Conservation (phyloP, 345 rosid species). For the Rubroshorea leprosula region DNA sequence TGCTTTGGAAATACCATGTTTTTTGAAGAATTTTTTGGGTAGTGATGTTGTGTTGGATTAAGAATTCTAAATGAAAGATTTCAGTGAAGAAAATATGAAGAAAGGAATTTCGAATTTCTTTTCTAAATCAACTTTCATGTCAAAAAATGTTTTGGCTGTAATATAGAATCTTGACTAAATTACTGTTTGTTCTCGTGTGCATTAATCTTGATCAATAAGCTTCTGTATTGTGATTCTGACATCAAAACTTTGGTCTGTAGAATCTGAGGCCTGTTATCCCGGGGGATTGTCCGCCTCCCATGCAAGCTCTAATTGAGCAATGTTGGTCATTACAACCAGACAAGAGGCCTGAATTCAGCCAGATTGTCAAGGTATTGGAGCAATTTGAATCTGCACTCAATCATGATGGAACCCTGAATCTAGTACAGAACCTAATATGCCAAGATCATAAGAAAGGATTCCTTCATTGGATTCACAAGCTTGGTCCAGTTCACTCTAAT, state of each 20-base stretch:
- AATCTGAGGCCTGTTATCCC: slow-evolving; percentile 81
- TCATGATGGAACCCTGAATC: slow-evolving; percentile 58
- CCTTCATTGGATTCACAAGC: slow-evolving; percentile 82
- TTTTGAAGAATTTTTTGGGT: too few species aligned
- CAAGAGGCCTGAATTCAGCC: slow-evolving; percentile 94
- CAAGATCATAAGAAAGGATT: slow-evolving; percentile 79
- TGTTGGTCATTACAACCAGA: slow-evolving; percentile 87
- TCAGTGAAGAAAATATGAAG: too few species aligned
- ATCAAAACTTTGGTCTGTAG: slow-evolving; percentile 28
- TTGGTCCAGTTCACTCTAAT: slow-evolving; percentile 44
- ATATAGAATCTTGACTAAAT: too few species aligned
- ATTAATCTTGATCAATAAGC: too few species aligned
- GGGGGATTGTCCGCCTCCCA: slow-evolving; percentile 55
- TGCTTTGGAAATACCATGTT: too few species aligned
- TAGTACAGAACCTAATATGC: slow-evolving; percentile 40
- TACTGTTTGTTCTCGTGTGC: too few species aligned
- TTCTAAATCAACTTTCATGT: too few species aligned
- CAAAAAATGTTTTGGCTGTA: too few species aligned
- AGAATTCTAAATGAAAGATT: too few species aligned
- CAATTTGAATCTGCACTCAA: slow-evolving; percentile 57
- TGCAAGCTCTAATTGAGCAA: slow-evolving; percentile 83
- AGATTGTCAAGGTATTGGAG: slow-evolving; percentile 83
- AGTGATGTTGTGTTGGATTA: too few species aligned
- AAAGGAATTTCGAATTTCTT: too few species aligned
- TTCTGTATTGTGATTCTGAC: slow-evolving; percentile 5